Evolutionary conservation across 768 basidiomycete species (phyloP).

Genomic region (Trichaptum fuscoviolaceum): DNA sequence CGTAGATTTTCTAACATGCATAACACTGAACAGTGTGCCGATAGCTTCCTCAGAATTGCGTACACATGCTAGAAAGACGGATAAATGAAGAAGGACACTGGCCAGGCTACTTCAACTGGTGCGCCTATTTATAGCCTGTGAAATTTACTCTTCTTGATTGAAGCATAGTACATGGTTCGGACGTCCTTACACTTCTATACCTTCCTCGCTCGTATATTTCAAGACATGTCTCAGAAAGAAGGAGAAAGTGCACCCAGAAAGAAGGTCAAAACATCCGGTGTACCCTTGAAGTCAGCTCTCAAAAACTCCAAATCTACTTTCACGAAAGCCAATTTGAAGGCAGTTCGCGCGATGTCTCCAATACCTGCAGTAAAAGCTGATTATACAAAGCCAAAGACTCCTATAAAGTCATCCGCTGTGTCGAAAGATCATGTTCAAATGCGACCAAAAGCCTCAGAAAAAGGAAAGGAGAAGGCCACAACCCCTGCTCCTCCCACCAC

Average conservation of each 20-base stretch:
- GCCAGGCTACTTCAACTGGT: no score
- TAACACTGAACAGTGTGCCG: no score
- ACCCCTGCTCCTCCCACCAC: slow-evolving; percentile 40
- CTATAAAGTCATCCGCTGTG: not conserved
- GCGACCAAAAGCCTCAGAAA: slow-evolving; percentile 8
- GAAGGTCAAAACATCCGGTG: not conserved
- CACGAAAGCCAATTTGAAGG: not conserved
- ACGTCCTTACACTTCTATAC: no score
- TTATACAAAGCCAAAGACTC: not conserved
- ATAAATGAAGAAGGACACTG: no score
- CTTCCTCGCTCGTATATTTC: not conserved
- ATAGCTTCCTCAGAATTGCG: no score
- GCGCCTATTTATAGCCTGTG: no score
- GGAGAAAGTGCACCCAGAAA: not conserved
- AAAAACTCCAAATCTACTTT: not conserved
- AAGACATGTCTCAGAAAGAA: not conserved
- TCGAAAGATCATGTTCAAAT: not conserved
- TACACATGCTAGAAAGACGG: no score
- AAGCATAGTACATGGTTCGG: no score
- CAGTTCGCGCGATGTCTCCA: not conserved
- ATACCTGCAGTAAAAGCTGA: not conserved
- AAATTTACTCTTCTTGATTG: no score
- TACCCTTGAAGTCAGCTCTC: not conserved
- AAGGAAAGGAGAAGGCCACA: slow-evolving; percentile 27
- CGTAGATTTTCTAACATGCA: no score